phyloP scores from a whole-genome alignment of 169 alveolate genomes.

The Eimeria acervulina region DNA sequence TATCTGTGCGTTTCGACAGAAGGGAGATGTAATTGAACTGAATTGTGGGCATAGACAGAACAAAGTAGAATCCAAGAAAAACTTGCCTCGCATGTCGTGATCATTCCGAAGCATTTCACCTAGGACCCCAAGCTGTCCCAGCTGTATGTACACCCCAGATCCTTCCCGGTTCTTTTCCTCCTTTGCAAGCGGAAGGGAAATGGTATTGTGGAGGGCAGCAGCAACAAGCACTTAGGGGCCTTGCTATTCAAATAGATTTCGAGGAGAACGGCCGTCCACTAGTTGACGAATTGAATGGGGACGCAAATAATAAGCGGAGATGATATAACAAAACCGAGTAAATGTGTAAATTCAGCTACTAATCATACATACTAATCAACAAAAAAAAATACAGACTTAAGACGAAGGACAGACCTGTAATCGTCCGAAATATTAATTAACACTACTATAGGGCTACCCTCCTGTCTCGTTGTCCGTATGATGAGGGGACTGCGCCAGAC shows the following conservation, averaged over 20 bases:
- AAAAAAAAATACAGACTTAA: not conserved
- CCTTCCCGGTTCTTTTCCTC: slow-evolving; percentile 22
- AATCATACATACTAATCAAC: not conserved
- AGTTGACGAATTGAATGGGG: slow-evolving; percentile 50
- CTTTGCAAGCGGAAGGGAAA: not conserved
- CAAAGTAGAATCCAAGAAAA: not conserved
- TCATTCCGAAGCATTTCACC: slow-evolving; percentile 1
- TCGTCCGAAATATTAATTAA: slow-evolving; percentile 1
- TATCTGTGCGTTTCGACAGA: slow-evolving; percentile 85
- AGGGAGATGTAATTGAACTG: slow-evolving; percentile 63
- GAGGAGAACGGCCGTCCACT: slow-evolving; percentile 54
- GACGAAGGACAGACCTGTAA: slow-evolving; percentile 35
- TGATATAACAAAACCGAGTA: not conserved
- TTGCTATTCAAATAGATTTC: slow-evolving; percentile 19
- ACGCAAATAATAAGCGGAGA: not conserved
- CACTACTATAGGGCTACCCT: slow-evolving; percentile 47
- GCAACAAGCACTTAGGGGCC: slow-evolving; percentile 16
- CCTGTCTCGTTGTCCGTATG: slow-evolving; percentile 31
- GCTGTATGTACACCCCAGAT: slow-evolving; percentile 20
- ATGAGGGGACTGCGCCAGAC: slow-evolving; percentile 52
- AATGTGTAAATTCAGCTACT: not conserved
- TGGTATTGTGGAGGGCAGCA: slow-evolving; percentile 30
- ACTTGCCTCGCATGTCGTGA: slow-evolving; percentile 30
- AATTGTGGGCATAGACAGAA: slow-evolving; percentile 10
- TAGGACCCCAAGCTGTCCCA: slow-evolving; percentile 28